phyloP scores from a whole-genome alignment of 164 flowering plant species.

The Liquidambar formosana region DNA sequence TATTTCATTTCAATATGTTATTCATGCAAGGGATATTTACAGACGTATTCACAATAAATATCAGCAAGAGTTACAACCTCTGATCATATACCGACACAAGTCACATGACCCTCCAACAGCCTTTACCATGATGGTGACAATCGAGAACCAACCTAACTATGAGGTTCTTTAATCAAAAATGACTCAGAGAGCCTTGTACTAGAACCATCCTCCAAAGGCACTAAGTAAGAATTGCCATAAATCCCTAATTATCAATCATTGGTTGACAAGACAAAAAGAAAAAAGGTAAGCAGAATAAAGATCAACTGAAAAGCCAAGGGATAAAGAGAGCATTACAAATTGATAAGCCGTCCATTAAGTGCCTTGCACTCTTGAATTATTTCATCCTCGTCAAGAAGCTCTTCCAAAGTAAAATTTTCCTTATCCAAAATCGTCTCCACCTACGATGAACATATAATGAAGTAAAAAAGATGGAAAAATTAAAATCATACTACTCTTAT shows the following conservation, averaged over 20 bases:
- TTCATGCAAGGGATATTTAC: neutral
- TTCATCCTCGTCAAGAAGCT: slow-evolving; percentile 93
- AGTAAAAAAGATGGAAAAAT: neutral
- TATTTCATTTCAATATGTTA: no score
- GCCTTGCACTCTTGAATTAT: slow-evolving; percentile 98
- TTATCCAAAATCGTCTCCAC: slow-evolving; percentile 88
- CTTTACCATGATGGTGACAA: no score
- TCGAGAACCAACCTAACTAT: no score
- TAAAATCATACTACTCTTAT: neutral
- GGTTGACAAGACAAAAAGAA: neutral
- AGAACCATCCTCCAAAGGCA: neutral
- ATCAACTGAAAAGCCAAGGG: neutral
- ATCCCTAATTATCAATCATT: neutral
- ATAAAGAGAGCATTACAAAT: slow-evolving; percentile 53
- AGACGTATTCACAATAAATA: neutral
- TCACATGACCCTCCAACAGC: neutral
- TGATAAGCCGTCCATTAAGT: slow-evolving; percentile 84
- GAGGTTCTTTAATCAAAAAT: no score
- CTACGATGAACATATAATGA: slow-evolving; percentile 31
- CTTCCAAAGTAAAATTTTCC: slow-evolving; percentile 76
- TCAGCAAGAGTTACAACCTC: neutral
- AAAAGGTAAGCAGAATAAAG: neutral
- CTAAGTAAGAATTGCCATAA: neutral
- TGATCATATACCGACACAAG: neutral
- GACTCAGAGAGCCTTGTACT: no score